phyloP scores from a whole-genome alignment of 129 eudicot genomes.

The Dittrichia graveolens region DNA sequence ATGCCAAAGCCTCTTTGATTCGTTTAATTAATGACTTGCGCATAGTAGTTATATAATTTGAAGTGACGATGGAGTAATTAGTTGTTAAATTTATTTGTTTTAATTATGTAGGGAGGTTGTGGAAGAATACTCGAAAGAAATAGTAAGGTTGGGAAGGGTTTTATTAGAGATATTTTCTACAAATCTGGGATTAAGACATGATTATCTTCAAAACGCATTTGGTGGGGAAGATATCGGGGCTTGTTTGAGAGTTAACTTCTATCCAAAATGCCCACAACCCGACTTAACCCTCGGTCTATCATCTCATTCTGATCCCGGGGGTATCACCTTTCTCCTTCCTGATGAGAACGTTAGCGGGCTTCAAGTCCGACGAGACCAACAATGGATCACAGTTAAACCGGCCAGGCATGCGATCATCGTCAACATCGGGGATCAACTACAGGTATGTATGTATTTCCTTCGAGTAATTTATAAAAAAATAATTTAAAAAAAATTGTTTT shows the following conservation, averaged over 20 bases:
- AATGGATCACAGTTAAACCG: slow-evolving; percentile 83
- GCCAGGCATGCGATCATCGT: slow-evolving; percentile 74
- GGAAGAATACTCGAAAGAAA: slow-evolving; percentile 60
- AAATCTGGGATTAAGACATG: slow-evolving; percentile 59
- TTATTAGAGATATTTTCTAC: slow-evolving; percentile 54
- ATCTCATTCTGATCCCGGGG: slow-evolving; percentile 92
- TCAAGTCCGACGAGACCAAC: slow-evolving; percentile 54
- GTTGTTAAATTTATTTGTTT: not conserved
- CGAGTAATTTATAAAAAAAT: not conserved
- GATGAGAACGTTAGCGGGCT: slow-evolving; percentile 81
- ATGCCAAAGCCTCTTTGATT: too few species aligned
- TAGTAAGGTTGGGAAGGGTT: slow-evolving; percentile 57
- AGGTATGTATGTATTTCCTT: slow-evolving; percentile 46
- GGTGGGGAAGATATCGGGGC: slow-evolving; percentile 85
- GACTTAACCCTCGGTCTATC: slow-evolving; percentile 80
- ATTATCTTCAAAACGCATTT: slow-evolving; percentile 64
- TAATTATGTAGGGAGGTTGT: slow-evolving; percentile 55
- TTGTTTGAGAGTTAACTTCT: slow-evolving; percentile 74
- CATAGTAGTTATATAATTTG: not conserved
- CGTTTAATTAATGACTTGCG: not conserved
- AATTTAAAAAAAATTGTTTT: not conserved
- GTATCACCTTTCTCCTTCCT: slow-evolving; percentile 76
- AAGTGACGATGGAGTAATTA: not conserved
- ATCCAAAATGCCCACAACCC: slow-evolving; percentile 92
- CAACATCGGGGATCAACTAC: slow-evolving; percentile 93